These are phyloP conservation scores for Ogataea henricii DNA, from an alignment of 805 yeast genomes.

Conservation along the genomic window DNA sequence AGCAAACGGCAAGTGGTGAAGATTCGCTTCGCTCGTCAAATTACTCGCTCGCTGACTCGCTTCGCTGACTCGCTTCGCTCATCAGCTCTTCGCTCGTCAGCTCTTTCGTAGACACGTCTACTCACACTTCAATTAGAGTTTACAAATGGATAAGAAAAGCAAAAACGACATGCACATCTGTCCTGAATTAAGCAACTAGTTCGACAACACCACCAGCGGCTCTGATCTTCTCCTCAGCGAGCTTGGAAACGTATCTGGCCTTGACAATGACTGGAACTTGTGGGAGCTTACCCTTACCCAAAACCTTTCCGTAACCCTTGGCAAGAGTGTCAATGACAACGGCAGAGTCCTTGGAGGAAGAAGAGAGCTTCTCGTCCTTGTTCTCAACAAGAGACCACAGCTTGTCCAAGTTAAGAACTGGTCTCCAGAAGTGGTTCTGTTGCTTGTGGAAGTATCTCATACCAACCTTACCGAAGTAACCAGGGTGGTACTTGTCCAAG, in stretches of 20 bases:
- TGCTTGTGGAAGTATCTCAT: slow-evolving; percentile 99
- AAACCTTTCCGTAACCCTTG: slow-evolving; percentile 99
- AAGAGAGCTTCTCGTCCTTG: slow-evolving; percentile 90
- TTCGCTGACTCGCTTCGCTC: neutral
- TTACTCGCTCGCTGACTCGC: neutral
- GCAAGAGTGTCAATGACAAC: slow-evolving; percentile 99
- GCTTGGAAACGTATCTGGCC: slow-evolving; percentile 98
- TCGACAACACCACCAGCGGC: slow-evolving; percentile 99
- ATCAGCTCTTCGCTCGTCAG: neutral
- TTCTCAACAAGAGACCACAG: slow-evolving; percentile 96
- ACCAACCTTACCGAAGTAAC: slow-evolving; percentile 99
- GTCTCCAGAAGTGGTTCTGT: slow-evolving; percentile 94
- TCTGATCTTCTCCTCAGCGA: slow-evolving; percentile 99
- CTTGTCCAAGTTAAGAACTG: slow-evolving; percentile 96
- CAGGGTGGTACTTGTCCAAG: slow-evolving; percentile 99
- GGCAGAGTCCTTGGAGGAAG: slow-evolving; percentile 86
- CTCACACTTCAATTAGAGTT: slow-evolving; percentile 8
- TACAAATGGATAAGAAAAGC: slow-evolving; percentile 10
- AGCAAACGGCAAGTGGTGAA: too few relatives aligned
- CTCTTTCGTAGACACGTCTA: neutral
- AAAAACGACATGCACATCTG: slow-evolving; percentile 12
- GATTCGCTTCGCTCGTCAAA: too few relatives aligned
- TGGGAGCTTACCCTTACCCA: slow-evolving; percentile 99
- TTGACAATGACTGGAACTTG: slow-evolving; percentile 97
- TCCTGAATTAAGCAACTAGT: slow-evolving; percentile 81